phyloP scores from a whole-genome alignment of 2,329 filamentous ascomycete species.

The Fusarium oxysporum region DNA sequence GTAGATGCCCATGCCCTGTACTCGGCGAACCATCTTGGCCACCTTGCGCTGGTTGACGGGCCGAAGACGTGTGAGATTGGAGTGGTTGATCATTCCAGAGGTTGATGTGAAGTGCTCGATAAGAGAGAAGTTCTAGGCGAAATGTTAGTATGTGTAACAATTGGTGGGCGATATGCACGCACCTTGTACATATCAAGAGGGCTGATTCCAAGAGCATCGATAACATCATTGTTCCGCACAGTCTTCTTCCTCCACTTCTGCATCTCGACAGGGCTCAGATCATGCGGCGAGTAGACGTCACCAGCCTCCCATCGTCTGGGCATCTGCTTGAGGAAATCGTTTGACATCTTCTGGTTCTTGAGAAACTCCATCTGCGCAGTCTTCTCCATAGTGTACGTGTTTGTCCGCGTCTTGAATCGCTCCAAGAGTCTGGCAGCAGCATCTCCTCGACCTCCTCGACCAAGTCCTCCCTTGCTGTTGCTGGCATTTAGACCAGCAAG shows the following conservation, averaged over 20 bases:
- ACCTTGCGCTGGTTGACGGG: slow-evolving; percentile 93
- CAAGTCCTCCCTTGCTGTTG: slow-evolving; percentile 6
- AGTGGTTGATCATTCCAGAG: slow-evolving; percentile 86
- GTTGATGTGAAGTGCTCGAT: slow-evolving; percentile 89
- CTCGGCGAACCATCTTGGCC: slow-evolving; percentile 89
- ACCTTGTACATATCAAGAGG: slow-evolving; percentile 91
- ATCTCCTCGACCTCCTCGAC: slow-evolving; percentile 38
- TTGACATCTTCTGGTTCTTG: slow-evolving; percentile 54
- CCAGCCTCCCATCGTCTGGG: slow-evolving; percentile 79
- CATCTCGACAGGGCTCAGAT: slow-evolving; percentile 83
- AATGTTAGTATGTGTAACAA: slow-evolving; percentile 1
- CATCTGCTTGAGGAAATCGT: slow-evolving; percentile 71
- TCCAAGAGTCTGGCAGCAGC: slow-evolving; percentile 47
- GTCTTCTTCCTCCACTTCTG: slow-evolving; percentile 77
- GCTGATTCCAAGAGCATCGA: slow-evolving; percentile 83
- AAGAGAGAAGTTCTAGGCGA: slow-evolving; percentile 84
- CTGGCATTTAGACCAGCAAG: slow-evolving; percentile 41
- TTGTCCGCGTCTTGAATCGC: slow-evolving; percentile 40
- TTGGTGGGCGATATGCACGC: slow-evolving; percentile 19
- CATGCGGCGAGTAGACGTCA: slow-evolving; percentile 91
- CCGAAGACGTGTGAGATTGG: slow-evolving; percentile 80
- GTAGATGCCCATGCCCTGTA: slow-evolving; percentile 90
- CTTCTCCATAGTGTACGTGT: slow-evolving; percentile 43
- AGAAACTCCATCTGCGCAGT: slow-evolving; percentile 53
- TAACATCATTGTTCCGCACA: slow-evolving; percentile 74